Evolutionary conservation across 768 basidiomycete genomes (phyloP).

Genomic region (Scleroderma bovista): DNA sequence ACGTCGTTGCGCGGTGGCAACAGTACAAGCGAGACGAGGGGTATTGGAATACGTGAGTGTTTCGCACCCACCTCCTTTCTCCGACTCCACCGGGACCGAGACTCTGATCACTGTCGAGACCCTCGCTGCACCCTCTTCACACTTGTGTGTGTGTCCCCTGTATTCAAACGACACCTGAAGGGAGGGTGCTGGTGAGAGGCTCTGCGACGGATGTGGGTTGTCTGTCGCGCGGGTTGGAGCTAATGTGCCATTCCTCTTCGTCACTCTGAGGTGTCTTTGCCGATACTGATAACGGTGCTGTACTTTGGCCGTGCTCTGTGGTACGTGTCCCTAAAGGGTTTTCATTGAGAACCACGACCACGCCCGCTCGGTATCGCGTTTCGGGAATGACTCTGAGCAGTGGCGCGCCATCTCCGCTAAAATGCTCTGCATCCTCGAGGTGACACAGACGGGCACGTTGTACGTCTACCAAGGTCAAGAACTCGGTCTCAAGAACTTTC

Average conservation of each 20-base stretch:
- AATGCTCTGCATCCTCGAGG: conserved; percentile 56
- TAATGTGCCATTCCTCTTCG: conserved; percentile 1
- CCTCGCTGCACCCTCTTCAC: conserved; percentile 4
- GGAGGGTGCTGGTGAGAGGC: conserved; percentile 10
- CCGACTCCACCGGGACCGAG: background rate
- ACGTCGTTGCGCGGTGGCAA: conserved; percentile 49
- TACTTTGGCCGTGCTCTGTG: conserved; percentile 2
- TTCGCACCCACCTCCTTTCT: background rate
- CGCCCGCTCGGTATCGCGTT: conserved; percentile 57
- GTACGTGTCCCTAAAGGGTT: conserved; percentile 29
- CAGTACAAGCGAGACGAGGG: conserved; percentile 49
- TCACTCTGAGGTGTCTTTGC: background rate
- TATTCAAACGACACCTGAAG: conserved; percentile 8
- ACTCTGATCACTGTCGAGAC: conserved; percentile 1
- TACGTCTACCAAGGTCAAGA: conserved; percentile 78
- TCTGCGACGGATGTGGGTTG: conserved; percentile 14
- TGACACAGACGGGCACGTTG: conserved; percentile 58
- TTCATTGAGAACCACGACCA: conserved; percentile 73
- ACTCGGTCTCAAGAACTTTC: conserved; percentile 61
- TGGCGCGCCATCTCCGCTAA: conserved; percentile 60
- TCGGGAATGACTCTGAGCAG: conserved; percentile 52
- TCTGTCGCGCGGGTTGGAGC: conserved; percentile 1
- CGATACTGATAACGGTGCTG: background rate
- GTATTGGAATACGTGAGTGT: conserved; percentile 63
- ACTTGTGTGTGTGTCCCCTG: conserved; percentile 3